Conservation (phyloP, 169 alveolate genomes). For the Cryptosporidium viatorum region DNA sequence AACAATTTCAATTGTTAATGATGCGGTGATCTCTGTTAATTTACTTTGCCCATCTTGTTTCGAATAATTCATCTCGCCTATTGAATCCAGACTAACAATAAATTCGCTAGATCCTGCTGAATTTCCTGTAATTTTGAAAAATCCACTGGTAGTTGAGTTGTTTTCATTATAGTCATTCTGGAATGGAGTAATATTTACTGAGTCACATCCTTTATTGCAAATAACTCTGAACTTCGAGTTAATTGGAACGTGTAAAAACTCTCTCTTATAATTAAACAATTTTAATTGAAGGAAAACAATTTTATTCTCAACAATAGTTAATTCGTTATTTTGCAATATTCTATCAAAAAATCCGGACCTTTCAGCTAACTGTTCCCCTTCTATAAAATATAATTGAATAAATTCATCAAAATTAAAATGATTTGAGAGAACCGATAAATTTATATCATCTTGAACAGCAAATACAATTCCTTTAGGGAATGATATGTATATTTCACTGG, state of each 20-base stretch:
- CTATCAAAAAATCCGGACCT: conserved; percentile 15
- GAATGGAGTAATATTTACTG: background rate
- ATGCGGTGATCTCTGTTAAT: background rate
- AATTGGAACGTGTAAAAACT: conserved; percentile 31
- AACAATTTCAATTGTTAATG: conserved; percentile 24
- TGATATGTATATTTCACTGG: background rate
- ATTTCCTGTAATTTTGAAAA: conserved; percentile 6
- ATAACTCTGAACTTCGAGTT: conserved; percentile 5
- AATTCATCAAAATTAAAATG: conserved; percentile 1
- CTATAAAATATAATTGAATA: conserved; percentile 6
- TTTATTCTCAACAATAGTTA: conserved; percentile 2
- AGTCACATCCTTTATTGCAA: conserved; percentile 36
- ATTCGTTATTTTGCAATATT: conserved; percentile 3
- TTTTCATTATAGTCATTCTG: background rate
- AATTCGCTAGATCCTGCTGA: conserved; percentile 7
- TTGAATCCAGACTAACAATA: background rate
- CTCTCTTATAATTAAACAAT: background rate
- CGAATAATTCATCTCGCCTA: conserved; percentile 44
- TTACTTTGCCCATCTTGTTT: background rate
- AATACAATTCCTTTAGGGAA: conserved; percentile 21
- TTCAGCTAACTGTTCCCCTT: conserved; percentile 26
- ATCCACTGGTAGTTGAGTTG: background rate
- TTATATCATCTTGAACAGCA: conserved; percentile 9
- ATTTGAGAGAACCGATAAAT: background rate
- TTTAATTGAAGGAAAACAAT: conserved; percentile 21